These are phyloP conservation scores for Ulota crispa DNA, from an alignment of 225 moss, liverwort and hornwort species.

Conservation along the genomic window DNA sequence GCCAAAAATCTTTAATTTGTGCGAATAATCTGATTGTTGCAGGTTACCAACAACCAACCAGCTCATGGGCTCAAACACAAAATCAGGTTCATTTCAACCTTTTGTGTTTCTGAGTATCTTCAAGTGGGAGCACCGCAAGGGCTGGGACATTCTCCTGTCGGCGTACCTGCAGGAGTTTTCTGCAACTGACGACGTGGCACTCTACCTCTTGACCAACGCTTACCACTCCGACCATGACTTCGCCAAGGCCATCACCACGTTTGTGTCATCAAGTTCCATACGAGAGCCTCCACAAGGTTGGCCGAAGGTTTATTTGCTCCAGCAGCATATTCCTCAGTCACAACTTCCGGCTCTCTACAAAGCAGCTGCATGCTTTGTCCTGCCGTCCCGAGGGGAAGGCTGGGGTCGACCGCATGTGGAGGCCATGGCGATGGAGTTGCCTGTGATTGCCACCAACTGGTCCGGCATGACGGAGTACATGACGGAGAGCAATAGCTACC, in stretches of 20 bases:
- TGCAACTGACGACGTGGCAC: constrained; percentile 40
- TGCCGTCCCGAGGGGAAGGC: constrained; percentile 51
- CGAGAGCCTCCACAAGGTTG: constrained; percentile 28
- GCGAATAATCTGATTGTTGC: background rate
- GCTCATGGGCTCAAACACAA: constrained; percentile 22
- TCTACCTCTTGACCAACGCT: constrained; percentile 56
- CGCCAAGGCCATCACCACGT: constrained; percentile 29
- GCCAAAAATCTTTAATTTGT: too few species aligned
- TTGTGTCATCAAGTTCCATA: constrained; percentile 26
- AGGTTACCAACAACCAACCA: constrained; percentile 15
- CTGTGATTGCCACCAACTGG: constrained; percentile 61
- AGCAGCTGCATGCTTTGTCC: constrained; percentile 47
- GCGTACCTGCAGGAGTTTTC: constrained; percentile 51
- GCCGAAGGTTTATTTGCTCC: constrained; percentile 39
- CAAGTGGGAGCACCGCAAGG: constrained; percentile 66
- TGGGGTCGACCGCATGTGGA: constrained; percentile 64
- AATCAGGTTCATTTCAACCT: background rate
- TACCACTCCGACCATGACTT: constrained; percentile 44
- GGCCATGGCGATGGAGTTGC: constrained; percentile 65
- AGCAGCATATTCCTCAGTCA: constrained; percentile 44
- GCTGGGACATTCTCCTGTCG: constrained; percentile 57
- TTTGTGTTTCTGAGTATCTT: constrained; percentile 56
- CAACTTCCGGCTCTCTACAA: constrained; percentile 43
- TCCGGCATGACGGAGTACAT: constrained; percentile 68
- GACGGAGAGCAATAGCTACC: constrained; percentile 52